A percentile compares a stretch with the other conserved stretches of the same genome.
Evolutionary conservation across 352 stramenopile genomes (phyloP).

Genomic region (Pythium scleroteichum): DNA sequence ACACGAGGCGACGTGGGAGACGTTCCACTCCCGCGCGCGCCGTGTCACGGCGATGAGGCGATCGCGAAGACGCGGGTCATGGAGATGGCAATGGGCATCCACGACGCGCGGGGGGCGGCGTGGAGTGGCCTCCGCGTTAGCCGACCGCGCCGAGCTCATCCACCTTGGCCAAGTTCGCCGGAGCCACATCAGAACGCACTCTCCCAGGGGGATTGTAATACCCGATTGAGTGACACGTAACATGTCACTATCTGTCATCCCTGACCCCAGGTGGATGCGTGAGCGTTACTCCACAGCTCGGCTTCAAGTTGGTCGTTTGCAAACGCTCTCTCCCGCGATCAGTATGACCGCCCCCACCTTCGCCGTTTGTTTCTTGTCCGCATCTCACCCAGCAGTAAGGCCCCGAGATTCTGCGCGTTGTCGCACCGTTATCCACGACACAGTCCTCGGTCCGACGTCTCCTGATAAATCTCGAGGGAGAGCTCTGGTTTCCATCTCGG

Average conservation of each 20-base stretch:
- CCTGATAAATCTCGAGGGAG: too few species aligned
- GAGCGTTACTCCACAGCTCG: too few species aligned
- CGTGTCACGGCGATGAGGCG: slow-evolving; percentile 32
- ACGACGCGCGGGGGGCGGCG: slow-evolving; percentile 28
- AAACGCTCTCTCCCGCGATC: neutral
- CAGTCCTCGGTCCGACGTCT: neutral
- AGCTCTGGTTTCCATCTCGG: too few species aligned
- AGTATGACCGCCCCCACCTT: neutral
- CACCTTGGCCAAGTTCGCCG: neutral
- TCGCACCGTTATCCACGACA: neutral
- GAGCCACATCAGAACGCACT: neutral
- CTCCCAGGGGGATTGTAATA: neutral
- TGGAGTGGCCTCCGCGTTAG: neutral
- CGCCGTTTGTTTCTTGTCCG: slow-evolving; percentile 9
- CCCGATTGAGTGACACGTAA: too few species aligned
- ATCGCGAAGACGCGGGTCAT: slow-evolving; percentile 45
- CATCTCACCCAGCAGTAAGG: slow-evolving; percentile 18
- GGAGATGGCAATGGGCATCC: slow-evolving; percentile 77
- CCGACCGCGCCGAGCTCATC: neutral
- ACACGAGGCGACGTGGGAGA: slow-evolving; percentile 62
- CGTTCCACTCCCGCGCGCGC: slow-evolving; percentile 33
- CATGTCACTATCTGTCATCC: too few species aligned
- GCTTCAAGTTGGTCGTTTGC: slow-evolving; percentile 11
- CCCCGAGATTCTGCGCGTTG: neutral
- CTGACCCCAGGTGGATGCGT: too few species aligned